A percentile compares a stretch with the other conserved stretches of the same genome.
Evolutionary conservation across 1,284 basidiomycete species (phyloP).

Genomic region (Tylopilus orsonianus): DNA sequence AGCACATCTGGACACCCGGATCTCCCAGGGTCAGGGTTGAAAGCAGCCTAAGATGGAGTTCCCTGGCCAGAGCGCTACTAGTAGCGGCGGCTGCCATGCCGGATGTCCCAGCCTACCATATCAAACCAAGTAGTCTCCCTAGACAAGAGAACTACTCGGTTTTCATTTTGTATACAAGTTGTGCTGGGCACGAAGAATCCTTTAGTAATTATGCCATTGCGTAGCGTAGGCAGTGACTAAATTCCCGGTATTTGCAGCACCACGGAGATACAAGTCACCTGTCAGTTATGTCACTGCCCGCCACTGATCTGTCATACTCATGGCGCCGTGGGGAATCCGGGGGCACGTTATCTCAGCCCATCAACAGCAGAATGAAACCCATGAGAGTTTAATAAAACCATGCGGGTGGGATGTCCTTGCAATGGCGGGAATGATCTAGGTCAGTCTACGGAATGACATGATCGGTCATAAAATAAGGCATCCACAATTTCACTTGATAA

Average conservation of each 20-base stretch:
- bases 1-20: not conserved
- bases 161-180: too few relatives aligned
- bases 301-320: not conserved
- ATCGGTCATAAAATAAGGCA: not conserved
- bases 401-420: not conserved
- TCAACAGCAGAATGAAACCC: not conserved
- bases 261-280: not conserved
- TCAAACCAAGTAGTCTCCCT: not conserved
- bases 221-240: not conserved
- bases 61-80: too few relatives aligned
- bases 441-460: not conserved
- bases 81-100: too few relatives aligned
- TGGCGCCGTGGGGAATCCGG: not conserved
- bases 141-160: not conserved
- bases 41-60: not conserved
- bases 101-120: not conserved
- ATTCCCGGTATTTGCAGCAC: too few relatives aligned
- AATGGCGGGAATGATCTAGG: not conserved
- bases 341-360: not conserved
- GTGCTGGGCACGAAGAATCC: too few relatives aligned
- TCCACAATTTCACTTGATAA: constrained; percentile 19
- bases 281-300: not conserved
- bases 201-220: too few relatives aligned
- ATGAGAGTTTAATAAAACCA: constrained; percentile 11
- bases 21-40: not conserved